Evolutionary conservation across 2,329 filamentous ascomycete genomes (phyloP).

Genomic region (Talaromyces sp.): DNA sequence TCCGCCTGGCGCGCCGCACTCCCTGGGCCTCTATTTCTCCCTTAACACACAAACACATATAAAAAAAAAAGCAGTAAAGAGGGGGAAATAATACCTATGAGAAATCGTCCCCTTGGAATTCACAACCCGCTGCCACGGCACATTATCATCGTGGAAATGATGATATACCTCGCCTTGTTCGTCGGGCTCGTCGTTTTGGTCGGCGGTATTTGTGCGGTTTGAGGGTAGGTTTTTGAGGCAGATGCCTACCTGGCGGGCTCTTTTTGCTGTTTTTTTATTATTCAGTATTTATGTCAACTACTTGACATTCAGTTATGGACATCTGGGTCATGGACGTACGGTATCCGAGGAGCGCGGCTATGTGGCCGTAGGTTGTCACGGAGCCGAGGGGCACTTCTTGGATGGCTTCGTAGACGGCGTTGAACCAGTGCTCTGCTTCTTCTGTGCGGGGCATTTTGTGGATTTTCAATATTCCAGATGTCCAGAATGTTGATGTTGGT

Average conservation of each 20-base stretch:
- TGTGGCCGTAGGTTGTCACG: conserved; percentile 81
- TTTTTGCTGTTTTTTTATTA: conserved; percentile 50
- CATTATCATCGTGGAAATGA: conserved; percentile 67
- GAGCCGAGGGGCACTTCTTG: conserved; percentile 78
- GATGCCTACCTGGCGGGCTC: conserved; percentile 79
- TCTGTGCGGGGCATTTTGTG: conserved; percentile 40
- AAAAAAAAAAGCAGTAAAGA: not conserved
- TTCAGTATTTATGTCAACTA: not conserved
- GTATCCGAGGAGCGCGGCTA: conserved; percentile 56
- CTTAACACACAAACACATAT: not conserved
- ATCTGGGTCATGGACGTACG: conserved; percentile 38
- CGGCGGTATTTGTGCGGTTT: conserved; percentile 3
- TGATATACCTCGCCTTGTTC: conserved; percentile 23
- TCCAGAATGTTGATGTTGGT: not conserved
- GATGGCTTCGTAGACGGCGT: conserved; percentile 73
- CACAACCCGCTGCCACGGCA: conserved; percentile 93
- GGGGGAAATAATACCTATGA: conserved; percentile 60
- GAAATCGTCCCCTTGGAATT: conserved; percentile 84
- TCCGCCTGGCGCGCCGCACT: conserved; percentile 40
- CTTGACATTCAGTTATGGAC: too few relatives aligned
- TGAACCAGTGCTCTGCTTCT: conserved; percentile 46
- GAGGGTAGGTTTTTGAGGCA: conserved; percentile 79
- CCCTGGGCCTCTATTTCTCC: conserved; percentile 33
- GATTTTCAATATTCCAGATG: not conserved
- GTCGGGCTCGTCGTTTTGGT: conserved; percentile 4